These are phyloP conservation scores for Podospora australis DNA, from an alignment of 495 filamentous ascomycete genomes.

Conservation along the genomic window DNA sequence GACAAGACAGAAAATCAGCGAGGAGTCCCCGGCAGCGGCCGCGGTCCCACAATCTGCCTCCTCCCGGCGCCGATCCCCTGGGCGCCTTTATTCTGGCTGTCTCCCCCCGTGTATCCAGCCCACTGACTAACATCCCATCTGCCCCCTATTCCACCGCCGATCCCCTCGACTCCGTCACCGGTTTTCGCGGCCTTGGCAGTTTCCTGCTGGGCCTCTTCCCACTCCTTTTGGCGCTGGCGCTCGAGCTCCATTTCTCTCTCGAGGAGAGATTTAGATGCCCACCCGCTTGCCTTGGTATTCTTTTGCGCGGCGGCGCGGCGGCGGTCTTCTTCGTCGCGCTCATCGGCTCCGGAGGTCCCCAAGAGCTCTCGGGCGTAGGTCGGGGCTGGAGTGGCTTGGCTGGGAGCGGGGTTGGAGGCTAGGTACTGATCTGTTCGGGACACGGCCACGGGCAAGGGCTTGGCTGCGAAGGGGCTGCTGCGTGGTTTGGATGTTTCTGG, in stretches of 20 bases:
- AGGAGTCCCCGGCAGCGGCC: conserved; percentile 49
- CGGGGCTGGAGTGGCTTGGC: conserved; percentile 23
- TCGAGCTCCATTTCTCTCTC: conserved; percentile 97
- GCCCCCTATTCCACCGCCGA: conserved; percentile 51
- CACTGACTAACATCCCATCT: conserved; percentile 88
- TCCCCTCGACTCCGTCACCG: conserved; percentile 45
- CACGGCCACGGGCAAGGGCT: conserved; percentile 16
- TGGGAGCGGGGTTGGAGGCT: conserved; percentile 35
- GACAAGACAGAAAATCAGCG: too few relatives aligned
- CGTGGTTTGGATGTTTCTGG: conserved; percentile 9
- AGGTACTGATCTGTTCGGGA: conserved; percentile 41
- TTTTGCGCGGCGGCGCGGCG: conserved; percentile 56
- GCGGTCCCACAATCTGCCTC: conserved; percentile 72
- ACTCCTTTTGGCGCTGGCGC: conserved; percentile 84
- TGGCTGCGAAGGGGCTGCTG: conserved; percentile 19
- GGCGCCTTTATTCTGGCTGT: conserved; percentile 69
- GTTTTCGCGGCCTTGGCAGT: conserved; percentile 49
- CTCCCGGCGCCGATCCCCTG: conserved; percentile 67
- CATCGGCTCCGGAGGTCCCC: conserved; percentile 41
- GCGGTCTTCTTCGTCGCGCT: conserved; percentile 63
- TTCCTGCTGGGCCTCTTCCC: conserved; percentile 85
- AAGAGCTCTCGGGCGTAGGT: conserved; percentile 54
- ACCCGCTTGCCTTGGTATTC: conserved; percentile 67
- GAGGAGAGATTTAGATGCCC: conserved; percentile 74
- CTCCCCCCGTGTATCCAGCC: conserved; percentile 72